Percentiles rank a stretch among this genome's conserved stretches.
Evolutionary conservation across 176 grass and related monocot species (phyloP).

Genomic region (Aechmea fasciata): DNA sequence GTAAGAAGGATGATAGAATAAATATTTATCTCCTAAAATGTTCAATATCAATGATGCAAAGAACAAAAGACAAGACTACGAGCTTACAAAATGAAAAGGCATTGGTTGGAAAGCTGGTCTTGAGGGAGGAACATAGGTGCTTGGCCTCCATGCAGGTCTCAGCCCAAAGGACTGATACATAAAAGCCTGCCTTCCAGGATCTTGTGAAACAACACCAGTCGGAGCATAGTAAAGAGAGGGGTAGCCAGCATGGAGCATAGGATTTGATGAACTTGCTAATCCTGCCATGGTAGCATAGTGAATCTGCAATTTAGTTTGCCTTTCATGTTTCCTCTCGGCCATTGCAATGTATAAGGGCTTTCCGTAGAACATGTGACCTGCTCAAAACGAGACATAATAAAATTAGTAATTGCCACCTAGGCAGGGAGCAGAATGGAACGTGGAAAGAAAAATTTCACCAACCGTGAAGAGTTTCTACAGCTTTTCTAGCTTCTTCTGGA

Average conservation of each 20-base stretch:
- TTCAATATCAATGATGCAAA: background rate
- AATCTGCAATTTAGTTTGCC: constrained; percentile 43
- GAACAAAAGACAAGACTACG: background rate
- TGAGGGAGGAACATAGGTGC: constrained; percentile 31
- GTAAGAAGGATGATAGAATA: background rate
- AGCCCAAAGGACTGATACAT: constrained; percentile 39
- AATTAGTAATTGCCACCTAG: background rate
- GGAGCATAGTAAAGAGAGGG: constrained; percentile 55
- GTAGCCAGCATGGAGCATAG: constrained; percentile 46
- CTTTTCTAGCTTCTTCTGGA: constrained; percentile 64
- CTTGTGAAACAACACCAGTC: constrained; percentile 35
- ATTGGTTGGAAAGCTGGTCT: constrained; percentile 41
- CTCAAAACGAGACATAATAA: constrained; percentile 8
- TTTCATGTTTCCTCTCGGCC: constrained; percentile 75
- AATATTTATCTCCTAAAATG: background rate
- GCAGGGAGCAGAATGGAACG: background rate
- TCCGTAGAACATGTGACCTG: constrained; percentile 67
- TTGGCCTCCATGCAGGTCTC: constrained; percentile 46
- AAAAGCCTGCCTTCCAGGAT: constrained; percentile 47
- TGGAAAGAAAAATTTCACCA: constrained; percentile 6
- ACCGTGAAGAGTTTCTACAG: constrained; percentile 58
- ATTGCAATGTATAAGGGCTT: constrained; percentile 83
- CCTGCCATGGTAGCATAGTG: constrained; percentile 35
- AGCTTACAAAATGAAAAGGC: constrained; percentile 34
- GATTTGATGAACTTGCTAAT: constrained; percentile 24